phyloP scores from a whole-genome alignment of 2,329 filamentous ascomycete genomes.

The Sporothrix euskadiensis region DNA sequence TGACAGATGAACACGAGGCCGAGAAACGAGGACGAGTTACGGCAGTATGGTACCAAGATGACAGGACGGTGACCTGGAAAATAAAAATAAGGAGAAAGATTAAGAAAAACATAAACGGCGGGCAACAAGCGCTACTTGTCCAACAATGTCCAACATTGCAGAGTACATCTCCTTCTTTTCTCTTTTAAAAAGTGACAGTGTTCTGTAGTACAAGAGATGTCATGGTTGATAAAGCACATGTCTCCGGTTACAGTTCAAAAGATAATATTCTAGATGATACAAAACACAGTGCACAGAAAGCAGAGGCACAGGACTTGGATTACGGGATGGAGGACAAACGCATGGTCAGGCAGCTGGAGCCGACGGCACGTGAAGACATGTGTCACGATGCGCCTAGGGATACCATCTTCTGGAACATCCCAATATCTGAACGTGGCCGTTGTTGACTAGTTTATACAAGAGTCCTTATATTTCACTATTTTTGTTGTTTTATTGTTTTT shows the following conservation, averaged over 20 bases:
- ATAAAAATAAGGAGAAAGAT: background rate
- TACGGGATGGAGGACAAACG: background rate
- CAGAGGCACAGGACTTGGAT: background rate
- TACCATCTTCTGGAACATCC: background rate
- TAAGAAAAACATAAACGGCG: background rate
- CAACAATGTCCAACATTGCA: background rate
- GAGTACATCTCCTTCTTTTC: background rate
- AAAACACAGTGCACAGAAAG: background rate
- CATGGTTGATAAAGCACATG: slow-evolving; percentile 20
- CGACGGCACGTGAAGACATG: background rate
- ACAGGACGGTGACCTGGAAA: background rate
- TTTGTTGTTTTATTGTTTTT: background rate
- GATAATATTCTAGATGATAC: background rate
- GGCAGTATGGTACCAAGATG: background rate
- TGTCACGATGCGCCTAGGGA: background rate
- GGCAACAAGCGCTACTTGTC: background rate
- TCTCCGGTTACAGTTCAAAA: background rate
- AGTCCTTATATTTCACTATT: too few species aligned
- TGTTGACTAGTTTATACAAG: background rate
- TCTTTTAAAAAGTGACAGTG: background rate
- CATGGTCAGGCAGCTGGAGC: slow-evolving; percentile 18
- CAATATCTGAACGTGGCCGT: background rate
- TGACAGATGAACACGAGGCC: slow-evolving; percentile 7
- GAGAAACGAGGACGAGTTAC: background rate
- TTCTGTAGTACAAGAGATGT: slow-evolving; percentile 17